Base-by-base conservation (phyloP, 352 stramenopile species). In the Aphanomyces cochlioides region DNA sequence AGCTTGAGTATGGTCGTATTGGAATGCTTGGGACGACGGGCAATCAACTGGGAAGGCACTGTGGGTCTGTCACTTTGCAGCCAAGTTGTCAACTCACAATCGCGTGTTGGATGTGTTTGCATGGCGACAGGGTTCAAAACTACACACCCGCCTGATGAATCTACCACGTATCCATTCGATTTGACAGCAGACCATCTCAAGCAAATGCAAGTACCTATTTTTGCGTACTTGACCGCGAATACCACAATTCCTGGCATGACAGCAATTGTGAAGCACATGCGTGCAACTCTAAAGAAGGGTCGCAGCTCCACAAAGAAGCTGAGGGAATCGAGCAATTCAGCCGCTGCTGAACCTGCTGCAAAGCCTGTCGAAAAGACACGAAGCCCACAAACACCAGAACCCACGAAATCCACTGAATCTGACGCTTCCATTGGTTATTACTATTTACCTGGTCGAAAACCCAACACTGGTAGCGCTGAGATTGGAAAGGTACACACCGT, bases 21-120 rank as follows among this genome's bases (percentile, higher is more conserved):
- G n/a, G 88, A 93, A 64, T 75, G 92, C 38, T 79, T 95, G 43
- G 88, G 86, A n/a, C 82, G 85, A 15, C 82, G 88, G 48, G 89
- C 88, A 17, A 95, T 95, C 73, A 95, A 95, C 72, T 95, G 88
- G 88, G 88, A 95, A 56, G 84, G 82, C 5, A 89, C 79, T 8
- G 92, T 87, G 34, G 88, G 93, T 5, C 48, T 61, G 70, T 19
- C 67, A 4, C 48, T 73, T 8, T 67, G 56, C 28, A 57, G 56
- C 40, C 67, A 73, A 60, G 56, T 73, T 12, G 56, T 68, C 6
- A 39, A 34, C n/a, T 67, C 56, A 7, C 67, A 73, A 54, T 38
- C 53, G 10, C 56, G 67, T n/a, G 67, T 73, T 13, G 67, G 67
- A 8, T 73, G 67, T 40, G 67, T 73, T 8, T 73, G 67, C 56